Evolutionary conservation across 2,329 filamentous ascomycete genomes (phyloP), one percentile per base, ranked within the genome.

Genomic region (Didymellaceae sp.): DNA sequence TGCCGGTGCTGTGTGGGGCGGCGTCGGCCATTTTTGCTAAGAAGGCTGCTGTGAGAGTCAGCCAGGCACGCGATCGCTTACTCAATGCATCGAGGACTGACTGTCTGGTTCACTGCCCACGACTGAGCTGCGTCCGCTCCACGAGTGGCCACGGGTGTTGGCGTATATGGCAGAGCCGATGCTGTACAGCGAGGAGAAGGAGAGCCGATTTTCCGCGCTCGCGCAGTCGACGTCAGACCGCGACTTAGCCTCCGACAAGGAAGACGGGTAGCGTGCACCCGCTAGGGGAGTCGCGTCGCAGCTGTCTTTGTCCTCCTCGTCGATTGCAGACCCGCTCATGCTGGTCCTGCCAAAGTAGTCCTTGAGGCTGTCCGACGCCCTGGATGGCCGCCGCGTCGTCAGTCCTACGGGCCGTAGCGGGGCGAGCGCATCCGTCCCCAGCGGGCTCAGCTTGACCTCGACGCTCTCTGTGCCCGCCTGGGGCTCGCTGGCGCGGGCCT

Each of bases 181-280:
- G 24, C 88, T 90, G 66, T 88, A 88, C 41, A 90, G 76, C 1
- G 89, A 92, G 6, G 87, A 89, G 52, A 87, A 82, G 18, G 88
- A 91, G 67, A 88, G 78, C 41, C 89, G 84, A 63, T 89, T 88
- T 30, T 86, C 76, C 41, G 55, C 76, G 39, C 53, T 31, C 41
- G 55, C 76, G 39, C 53, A 24, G 38, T 73, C 70, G 37, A 58
- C 54, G 50, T 73, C 80, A 51, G 82, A 82, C 16, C 77, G 75
- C 43, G 76, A 67, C 24, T 20, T 51, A 39, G 80, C 73, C 47
- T 86, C 84, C 39, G 81, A 77, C 39, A 82, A 72, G 40, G 61
- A 54, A 41, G 64, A 62, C 47, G 66, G 49, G 42, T 64, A 61
- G 34, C 48, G 48, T 9, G 42, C 18, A 14, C 24, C 37, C 48